A percentile compares a stretch with the other conserved stretches of the same genome.
Conservation (phyloP, 805 yeast species). For the Lachancea sp. region DNA sequence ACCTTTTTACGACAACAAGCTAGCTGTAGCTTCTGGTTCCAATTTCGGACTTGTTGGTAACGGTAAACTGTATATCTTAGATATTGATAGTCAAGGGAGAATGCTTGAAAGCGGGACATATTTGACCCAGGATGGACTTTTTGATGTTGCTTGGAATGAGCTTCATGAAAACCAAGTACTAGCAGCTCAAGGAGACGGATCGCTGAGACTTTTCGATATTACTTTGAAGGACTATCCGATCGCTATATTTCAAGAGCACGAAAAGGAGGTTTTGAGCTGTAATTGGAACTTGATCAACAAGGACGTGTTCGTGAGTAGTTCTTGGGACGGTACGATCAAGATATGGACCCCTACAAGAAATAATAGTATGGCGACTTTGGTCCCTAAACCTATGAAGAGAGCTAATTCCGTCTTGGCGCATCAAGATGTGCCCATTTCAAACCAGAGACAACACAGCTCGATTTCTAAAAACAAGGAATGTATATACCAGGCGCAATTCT, state of each 20-base stretch:
- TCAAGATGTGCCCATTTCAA: constrained; percentile 33
- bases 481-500: constrained; percentile 71
- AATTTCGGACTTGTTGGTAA: constrained; percentile 94
- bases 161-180: constrained; percentile 78
- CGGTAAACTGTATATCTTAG: constrained; percentile 70
- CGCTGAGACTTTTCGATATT: constrained; percentile 73
- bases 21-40: constrained; percentile 87
- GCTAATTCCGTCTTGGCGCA: constrained; percentile 21
- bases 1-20: constrained; percentile 81
- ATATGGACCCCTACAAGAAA: constrained; percentile 64
- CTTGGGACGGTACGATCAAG: constrained; percentile 91
- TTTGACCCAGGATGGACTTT: constrained; percentile 91
- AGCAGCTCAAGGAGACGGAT: constrained; percentile 86
- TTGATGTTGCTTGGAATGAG: constrained; percentile 88
- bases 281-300: constrained; percentile 72
- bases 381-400: constrained; percentile 25
- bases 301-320: constrained; percentile 60
- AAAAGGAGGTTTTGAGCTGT: constrained; percentile 64
- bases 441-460: constrained; percentile 30
- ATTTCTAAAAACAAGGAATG: constrained; percentile 45
- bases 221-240: constrained; percentile 64
- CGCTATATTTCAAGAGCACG: constrained; percentile 70
- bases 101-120: constrained; percentile 50
- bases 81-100: constrained; percentile 61
- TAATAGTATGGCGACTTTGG: constrained; percentile 51